These are phyloP conservation scores for Xylariaceae sp. DNA, from an alignment of 2,329 filamentous ascomycete genomes.

Conservation along the genomic window DNA sequence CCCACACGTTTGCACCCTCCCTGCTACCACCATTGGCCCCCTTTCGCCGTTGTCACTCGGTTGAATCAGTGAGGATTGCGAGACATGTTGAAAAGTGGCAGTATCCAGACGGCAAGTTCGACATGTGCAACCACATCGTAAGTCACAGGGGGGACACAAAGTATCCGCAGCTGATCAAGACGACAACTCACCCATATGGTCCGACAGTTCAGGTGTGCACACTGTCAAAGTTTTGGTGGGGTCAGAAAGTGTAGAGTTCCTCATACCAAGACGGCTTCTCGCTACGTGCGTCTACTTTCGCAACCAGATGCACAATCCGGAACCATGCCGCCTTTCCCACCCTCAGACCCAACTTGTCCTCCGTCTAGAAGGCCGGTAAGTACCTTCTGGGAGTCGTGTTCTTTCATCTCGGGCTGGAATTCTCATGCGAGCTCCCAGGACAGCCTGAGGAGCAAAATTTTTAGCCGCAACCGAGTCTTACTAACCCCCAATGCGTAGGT, in stretches of 20 bases:
- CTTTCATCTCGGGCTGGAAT: too few relatives aligned
- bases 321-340: not conserved
- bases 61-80: too few relatives aligned
- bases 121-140: too few relatives aligned
- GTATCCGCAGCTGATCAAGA: not conserved
- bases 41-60: too few relatives aligned
- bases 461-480: too few relatives aligned
- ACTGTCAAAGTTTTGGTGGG: conserved; percentile 33
- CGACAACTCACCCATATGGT: conserved; percentile 1
- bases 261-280: conserved; percentile 30
- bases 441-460: too few relatives aligned
- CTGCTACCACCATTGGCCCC: too few relatives aligned
- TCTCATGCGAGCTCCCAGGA: too few relatives aligned
- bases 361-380: conserved; percentile 28
- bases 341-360: conserved; percentile 20
- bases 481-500: not conserved
- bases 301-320: conserved; percentile 18
- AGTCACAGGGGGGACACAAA: conserved; percentile 3
- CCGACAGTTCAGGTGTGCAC: conserved; percentile 21
- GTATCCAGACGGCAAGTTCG: too few relatives aligned
- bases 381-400: too few relatives aligned
- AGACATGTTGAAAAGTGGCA: too few relatives aligned
- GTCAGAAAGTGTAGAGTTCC: conserved; percentile 26
- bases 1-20: too few relatives aligned
- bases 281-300: conserved; percentile 31